These are phyloP conservation scores for Spinellus fusiger DNA, from an alignment of 192 early-diverging fungal genomes.

Conservation along the genomic window DNA sequence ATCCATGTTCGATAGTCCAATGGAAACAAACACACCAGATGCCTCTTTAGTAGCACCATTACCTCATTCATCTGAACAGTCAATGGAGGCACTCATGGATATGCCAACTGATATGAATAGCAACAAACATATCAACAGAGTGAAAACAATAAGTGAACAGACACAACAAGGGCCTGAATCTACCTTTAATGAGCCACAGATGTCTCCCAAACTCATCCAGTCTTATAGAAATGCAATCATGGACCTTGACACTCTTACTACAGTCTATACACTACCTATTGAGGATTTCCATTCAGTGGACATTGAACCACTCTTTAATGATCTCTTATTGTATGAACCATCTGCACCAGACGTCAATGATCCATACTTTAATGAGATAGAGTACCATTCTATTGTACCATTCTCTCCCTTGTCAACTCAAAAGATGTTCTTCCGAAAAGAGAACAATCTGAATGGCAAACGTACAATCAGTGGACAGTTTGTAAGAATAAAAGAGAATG, in stretches of 20 bases:
- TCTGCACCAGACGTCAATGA: slow-evolving; percentile 48
- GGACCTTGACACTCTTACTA: slow-evolving; percentile 27
- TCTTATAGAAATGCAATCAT: not conserved
- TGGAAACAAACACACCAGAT: not conserved
- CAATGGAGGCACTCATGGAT: too few relatives aligned
- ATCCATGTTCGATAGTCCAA: not conserved
- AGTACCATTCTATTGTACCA: slow-evolving; percentile 48
- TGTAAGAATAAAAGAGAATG: slow-evolving; percentile 18
- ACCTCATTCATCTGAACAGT: too few relatives aligned
- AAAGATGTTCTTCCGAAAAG: slow-evolving; percentile 10
- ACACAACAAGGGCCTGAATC: not conserved
- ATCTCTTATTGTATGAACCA: slow-evolving; percentile 43
- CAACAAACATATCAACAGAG: too few relatives aligned
- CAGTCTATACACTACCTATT: slow-evolving; percentile 21
- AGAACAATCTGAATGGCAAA: slow-evolving; percentile 7
- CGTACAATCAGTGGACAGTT: slow-evolving; percentile 31
- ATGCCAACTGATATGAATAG: too few relatives aligned
- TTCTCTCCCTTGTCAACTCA: slow-evolving; percentile 33
- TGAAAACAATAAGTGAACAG: not conserved
- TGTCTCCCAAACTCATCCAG: slow-evolving; percentile 4
- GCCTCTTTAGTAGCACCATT: too few relatives aligned
- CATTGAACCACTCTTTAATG: slow-evolving; percentile 41
- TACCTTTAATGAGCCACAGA: not conserved
- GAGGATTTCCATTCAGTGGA: slow-evolving; percentile 33
- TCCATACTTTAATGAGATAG: slow-evolving; percentile 48